Base-by-base conservation (phyloP, 2,329 filamentous ascomycete species). In the Trichophyton simii region DNA sequence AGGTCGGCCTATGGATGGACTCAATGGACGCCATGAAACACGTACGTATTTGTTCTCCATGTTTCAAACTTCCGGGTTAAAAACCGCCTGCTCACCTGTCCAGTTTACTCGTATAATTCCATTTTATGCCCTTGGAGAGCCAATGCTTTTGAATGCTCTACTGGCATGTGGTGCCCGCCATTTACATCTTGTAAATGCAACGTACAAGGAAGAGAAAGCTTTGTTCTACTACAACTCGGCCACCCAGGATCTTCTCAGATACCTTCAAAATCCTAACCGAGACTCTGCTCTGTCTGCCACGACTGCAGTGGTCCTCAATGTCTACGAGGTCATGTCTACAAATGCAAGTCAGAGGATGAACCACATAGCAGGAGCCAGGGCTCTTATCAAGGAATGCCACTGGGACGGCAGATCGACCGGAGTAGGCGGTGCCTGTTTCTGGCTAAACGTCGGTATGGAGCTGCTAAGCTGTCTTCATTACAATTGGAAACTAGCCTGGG, bases 1-100 rank as follows among this genome's bases (percentile, higher is more conserved):
- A 96, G 66, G 89, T 97, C 1, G 91, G 87, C 0, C 75, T 90
- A 2, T 96, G 92, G 90, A 95, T 97, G 89, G 92, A 96, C 73
- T 89, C 86, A 48, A 85, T 96, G 78, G 89, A 95, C 75, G 81
- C 84, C 38, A 81, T 86, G 66, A 92, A 92, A 75, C 88, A 95
- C 71, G 80, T 83, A 73, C 64, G 78, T 71, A 41, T 42, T 36
- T 25, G 6, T 44, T 44, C 15, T n/a, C 41, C n/a, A n/a, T 36
- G 28, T 20, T 18, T 9, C 25, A n/a, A 28, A 5, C 28, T 55
- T 28, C 8, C 11, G 11, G 28, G 1, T 34, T 34, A 55, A 55
- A 15, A 18, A 6, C n/a, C 28, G 18, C 28, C 28, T 55, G 52
- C 61, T 63, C 25, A 65, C 52, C 13, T 57, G 18, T 44, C 8